Evolutionary conservation across 2,329 filamentous ascomycete species (phyloP).

Genomic region (Passalora sequoiae): DNA sequence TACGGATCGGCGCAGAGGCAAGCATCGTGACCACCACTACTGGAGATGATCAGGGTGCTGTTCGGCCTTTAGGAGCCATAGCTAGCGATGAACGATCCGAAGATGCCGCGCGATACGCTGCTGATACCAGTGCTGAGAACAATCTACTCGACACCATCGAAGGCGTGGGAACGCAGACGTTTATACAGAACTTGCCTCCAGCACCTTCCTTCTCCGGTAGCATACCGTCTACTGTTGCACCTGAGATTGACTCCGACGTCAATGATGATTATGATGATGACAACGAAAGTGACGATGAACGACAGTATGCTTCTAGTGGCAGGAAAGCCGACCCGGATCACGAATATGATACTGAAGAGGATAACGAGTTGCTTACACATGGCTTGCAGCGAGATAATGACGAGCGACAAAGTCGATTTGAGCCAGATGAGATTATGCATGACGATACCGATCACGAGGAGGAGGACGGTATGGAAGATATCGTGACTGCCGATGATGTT

Average conservation of each 20-base stretch:
- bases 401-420: no score
- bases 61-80: not conserved
- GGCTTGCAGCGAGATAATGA: no score
- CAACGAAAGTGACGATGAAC: conserved; percentile 4
- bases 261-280: conserved; percentile 7
- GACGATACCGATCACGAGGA: conserved; percentile 6
- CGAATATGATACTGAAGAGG: conserved; percentile 21
- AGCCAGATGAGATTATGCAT: not conserved
- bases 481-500: conserved; percentile 19
- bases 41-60: not conserved
- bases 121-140: not conserved
- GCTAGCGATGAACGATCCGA: not conserved
- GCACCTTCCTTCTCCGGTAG: not conserved
- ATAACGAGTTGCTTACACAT: no score
- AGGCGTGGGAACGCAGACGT: no score
- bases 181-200: no score
- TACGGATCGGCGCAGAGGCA: not conserved
- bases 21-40: not conserved
- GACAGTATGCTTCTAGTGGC: not conserved
- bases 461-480: no score
- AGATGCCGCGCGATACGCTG: not conserved
- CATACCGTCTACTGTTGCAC: conserved; percentile 1
- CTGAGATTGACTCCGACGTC: conserved; percentile 1
- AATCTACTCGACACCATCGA: not conserved
- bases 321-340: conserved; percentile 9